Evolutionary conservation across 129 eudicot genomes (phyloP).

Genomic region (Tagetes erecta): DNA sequence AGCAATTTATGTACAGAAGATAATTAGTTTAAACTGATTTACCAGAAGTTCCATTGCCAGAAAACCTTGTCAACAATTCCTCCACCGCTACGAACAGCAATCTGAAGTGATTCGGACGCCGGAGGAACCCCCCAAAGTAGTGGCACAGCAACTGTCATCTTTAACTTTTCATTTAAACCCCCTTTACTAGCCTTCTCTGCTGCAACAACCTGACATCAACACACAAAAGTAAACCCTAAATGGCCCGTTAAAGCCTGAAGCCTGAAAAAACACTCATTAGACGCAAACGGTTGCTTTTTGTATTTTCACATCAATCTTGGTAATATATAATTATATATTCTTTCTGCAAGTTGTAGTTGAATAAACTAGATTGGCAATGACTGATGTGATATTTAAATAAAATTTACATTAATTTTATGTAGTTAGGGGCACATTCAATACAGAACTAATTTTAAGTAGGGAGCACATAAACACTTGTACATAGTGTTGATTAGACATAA

Average conservation of each 20-base stretch:
- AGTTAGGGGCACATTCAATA: background rate
- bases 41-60: slow-evolving; percentile 97
- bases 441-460: background rate
- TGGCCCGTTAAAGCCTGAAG: background rate
- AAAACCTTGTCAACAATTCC: slow-evolving; percentile 93
- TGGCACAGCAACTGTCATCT: slow-evolving; percentile 96
- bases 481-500: background rate
- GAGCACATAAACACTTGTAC: background rate
- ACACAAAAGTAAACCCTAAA: background rate
- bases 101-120: slow-evolving; percentile 84
- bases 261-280: background rate
- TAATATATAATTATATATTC: background rate
- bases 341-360: background rate
- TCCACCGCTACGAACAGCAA: slow-evolving; percentile 92
- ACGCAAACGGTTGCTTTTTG: background rate
- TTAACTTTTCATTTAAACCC: slow-evolving; percentile 81
- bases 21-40: slow-evolving; percentile 24
- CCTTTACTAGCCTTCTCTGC: slow-evolving; percentile 82
- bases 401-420: background rate
- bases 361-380: background rate
- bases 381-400: background rate
- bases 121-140: slow-evolving; percentile 99
- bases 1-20: slow-evolving; percentile 52
- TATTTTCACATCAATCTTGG: background rate
- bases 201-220: slow-evolving; percentile 59